Percentiles rank a stretch among this genome's conserved stretches.
Conservation (phyloP, 371 early-diverging fungal genomes). For the Mortierella sp. region DNA sequence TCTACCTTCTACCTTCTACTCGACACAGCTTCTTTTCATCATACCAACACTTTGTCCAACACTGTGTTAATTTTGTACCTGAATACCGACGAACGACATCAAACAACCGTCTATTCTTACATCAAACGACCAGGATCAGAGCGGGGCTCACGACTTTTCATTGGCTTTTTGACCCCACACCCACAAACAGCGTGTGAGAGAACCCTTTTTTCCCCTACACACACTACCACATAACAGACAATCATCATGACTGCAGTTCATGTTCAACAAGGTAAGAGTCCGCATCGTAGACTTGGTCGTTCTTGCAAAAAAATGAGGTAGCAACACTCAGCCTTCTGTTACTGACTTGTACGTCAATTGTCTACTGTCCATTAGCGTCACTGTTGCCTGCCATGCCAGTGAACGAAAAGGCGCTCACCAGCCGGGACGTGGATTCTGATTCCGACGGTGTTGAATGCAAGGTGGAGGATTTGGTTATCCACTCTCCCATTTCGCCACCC, state of each 20-base stretch:
- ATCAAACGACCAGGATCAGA: conserved; percentile 4
- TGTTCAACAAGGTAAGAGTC: conserved; percentile 27
- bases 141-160: conserved; percentile 19
- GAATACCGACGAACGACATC: no score
- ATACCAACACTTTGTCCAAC: background rate
- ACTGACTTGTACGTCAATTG: background rate
- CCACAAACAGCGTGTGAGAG: background rate
- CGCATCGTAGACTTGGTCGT: no score
- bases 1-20: no score
- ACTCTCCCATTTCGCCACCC: conserved; percentile 31
- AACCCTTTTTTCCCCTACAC: conserved; percentile 2
- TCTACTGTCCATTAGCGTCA: conserved; percentile 7
- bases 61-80: no score
- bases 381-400: conserved; percentile 44
- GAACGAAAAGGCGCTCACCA: conserved; percentile 2
- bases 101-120: no score
- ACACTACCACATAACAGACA: background rate
- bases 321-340: background rate
- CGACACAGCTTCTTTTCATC: no score
- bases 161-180: conserved; percentile 4
- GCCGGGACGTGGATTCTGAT: conserved; percentile 10
- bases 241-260: conserved; percentile 22
- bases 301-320: no score
- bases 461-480: conserved; percentile 26
- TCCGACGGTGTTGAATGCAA: conserved; percentile 21